Percentiles rank a stretch among this genome's conserved stretches.
phyloP scores from a whole-genome alignment of 768 basidiomycete species.

The Rhizopogon vinicolor region DNA sequence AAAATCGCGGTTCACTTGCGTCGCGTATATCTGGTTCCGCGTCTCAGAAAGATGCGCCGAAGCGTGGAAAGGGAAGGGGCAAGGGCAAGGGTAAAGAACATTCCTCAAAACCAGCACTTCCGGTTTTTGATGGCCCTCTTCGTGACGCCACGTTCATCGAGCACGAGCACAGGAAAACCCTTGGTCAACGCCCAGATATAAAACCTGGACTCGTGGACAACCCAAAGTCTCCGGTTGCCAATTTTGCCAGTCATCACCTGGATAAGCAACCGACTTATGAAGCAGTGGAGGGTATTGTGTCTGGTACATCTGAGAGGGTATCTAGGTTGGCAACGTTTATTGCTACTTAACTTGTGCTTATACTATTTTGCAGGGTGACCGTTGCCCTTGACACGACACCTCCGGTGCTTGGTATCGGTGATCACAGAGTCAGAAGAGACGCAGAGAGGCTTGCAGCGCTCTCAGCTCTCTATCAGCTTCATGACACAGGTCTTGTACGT shows the following conservation, averaged over 20 bases:
- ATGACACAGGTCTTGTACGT: constrained; percentile 60
- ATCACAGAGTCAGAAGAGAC: constrained; percentile 51
- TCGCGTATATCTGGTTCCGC: not conserved
- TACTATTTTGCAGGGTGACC: constrained; percentile 13
- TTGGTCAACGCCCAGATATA: constrained; percentile 9
- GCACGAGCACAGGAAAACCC: constrained; percentile 15
- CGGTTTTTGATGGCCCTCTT: constrained; percentile 26
- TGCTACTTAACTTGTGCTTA: not conserved
- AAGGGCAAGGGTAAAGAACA: not conserved
- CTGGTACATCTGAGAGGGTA: constrained; percentile 1
- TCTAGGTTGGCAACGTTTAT: not conserved
- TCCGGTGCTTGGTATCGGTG: constrained; percentile 56
- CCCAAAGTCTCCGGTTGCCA: constrained; percentile 50
- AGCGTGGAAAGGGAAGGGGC: not conserved
- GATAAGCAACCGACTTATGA: constrained; percentile 23
- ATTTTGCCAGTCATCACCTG: constrained; percentile 24
- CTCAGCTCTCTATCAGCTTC: constrained; percentile 68
- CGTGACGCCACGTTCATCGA: constrained; percentile 32
- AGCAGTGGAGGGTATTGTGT: constrained; percentile 18
- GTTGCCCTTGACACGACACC: constrained; percentile 23
- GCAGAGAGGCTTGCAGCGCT: constrained; percentile 76
- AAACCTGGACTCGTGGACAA: constrained; percentile 33
- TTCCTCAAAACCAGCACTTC: constrained; percentile 1
- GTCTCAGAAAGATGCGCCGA: constrained; percentile 1
- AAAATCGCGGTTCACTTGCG: constrained; percentile 7